Percentiles rank a stretch among this genome's conserved stretches.
These are phyloP conservation scores for Agaricus bisporus DNA, from an alignment of 768 basidiomycete genomes.

Conservation along the genomic window DNA sequence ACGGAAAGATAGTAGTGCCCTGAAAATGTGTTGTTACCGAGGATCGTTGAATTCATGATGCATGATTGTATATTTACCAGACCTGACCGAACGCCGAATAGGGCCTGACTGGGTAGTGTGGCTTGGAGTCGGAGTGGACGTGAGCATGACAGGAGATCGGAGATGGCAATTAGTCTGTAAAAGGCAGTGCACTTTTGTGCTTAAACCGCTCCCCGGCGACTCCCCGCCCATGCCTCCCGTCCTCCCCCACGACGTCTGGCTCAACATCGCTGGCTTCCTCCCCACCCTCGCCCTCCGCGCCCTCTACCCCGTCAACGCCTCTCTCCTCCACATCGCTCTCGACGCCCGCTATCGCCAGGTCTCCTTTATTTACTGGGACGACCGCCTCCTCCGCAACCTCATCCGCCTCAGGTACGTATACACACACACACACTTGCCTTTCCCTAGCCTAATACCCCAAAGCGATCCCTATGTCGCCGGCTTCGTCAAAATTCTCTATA, in stretches of 20 bases:
- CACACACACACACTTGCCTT: neutral
- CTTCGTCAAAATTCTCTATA: slow-evolving; percentile 40
- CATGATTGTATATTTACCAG: no score
- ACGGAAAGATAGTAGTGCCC: no score
- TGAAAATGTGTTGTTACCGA: no score
- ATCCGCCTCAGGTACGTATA: slow-evolving; percentile 29
- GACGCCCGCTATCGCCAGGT: slow-evolving; percentile 42
- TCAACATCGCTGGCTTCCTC: slow-evolving; percentile 28
- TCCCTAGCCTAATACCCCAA: neutral
- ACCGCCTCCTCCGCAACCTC: slow-evolving; percentile 36
- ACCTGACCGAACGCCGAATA: no score
- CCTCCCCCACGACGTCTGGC: slow-evolving; percentile 28
- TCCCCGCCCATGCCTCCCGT: neutral
- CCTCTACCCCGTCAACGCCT: slow-evolving; percentile 31
- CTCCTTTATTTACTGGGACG: slow-evolving; percentile 43
- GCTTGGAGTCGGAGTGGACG: no score
- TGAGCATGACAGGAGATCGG: no score
- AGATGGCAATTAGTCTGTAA: no score
- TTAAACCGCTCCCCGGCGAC: neutral
- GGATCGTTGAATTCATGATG: no score
- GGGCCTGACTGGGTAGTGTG: no score
- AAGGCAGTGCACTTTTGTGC: no score
- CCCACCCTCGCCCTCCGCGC: slow-evolving; percentile 25
- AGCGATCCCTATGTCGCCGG: slow-evolving; percentile 44
- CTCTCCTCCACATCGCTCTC: slow-evolving; percentile 36